These are phyloP conservation scores for Botrytis deweyae DNA, from an alignment of 2,329 filamentous ascomycete genomes.

Conservation along the genomic window DNA sequence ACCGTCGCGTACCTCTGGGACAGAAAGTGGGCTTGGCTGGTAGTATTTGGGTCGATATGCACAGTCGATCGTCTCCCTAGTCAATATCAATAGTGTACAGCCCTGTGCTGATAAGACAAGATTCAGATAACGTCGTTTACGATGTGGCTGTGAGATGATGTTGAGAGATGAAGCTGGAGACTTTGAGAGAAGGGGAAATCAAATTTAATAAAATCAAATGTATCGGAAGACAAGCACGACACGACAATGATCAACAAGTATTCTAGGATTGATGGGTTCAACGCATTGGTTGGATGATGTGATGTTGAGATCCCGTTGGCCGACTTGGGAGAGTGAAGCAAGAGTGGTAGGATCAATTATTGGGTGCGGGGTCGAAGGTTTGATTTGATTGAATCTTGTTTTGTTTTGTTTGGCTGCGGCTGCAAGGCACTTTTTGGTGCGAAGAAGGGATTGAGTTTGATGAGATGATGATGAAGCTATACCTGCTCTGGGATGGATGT, in stretches of 20 bases:
- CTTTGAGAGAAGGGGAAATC: too few relatives aligned
- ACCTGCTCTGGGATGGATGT: neutral
- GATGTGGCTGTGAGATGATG: conserved; percentile 3
- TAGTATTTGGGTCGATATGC: conserved; percentile 14
- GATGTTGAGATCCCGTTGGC: conserved; percentile 10
- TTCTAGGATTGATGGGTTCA: neutral
- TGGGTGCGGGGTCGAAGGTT: conserved; percentile 19
- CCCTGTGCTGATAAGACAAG: conserved; percentile 5
- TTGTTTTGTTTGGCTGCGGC: neutral
- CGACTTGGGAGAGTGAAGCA: conserved; percentile 9
- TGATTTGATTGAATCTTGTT: conserved; percentile 3
- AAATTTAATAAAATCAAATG: neutral
- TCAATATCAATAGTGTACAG: conserved; percentile 14
- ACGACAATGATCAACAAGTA: neutral
- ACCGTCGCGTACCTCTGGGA: neutral
- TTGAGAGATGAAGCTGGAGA: too few relatives aligned
- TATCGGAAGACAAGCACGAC: neutral
- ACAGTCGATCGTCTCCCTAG: conserved; percentile 3
- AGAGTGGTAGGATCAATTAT: conserved; percentile 17
- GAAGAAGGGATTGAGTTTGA: neutral
- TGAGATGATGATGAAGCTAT: neutral
- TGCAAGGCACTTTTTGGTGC: conserved; percentile 14
- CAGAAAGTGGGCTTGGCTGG: neutral
- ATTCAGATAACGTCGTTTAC: neutral
- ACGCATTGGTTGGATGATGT: conserved; percentile 7